Base-by-base conservation (phyloP, 306 rosid genomes). In the Nissolia schottii region DNA sequence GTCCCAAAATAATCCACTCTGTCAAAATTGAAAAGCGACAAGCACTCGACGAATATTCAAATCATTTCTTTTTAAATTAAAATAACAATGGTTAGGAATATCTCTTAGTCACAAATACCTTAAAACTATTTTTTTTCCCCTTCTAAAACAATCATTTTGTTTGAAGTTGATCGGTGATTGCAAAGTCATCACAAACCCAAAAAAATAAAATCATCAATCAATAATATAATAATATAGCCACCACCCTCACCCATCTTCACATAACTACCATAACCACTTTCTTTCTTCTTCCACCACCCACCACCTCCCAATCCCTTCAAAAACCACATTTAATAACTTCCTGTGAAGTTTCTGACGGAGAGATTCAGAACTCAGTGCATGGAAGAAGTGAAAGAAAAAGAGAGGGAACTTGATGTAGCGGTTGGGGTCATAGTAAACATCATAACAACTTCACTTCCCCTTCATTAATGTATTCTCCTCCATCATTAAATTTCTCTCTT, bases 321-420 rank as follows among this genome's bases (percentile, higher is more conserved):
- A 68, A 54, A n/a, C n/a, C 59, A 41, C 80, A 73, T 76, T 81
- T 81, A 84, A 77, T 86, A 62, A 58, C 68, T 0, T 77, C 81
- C 77, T 82, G 87, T 74, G 90, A 88, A 54, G 72, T 77, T 71
- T 70, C 77, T 11, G 81, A 62, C 45, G n/a, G 75, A 71, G 75
- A 54, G 32, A 24, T 35, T 24, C 20, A 55, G 18, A 13, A n/a
- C 20, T 6, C 18, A 14, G 62, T 55, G 62, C 50, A 13, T 48
- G 34, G 35, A 58, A 20, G 13, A 57, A n/a, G n/a, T n/a, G n/a
- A n/a, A n/a, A n/a, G n/a, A n/a, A n/a, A n/a, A n/a, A n/a, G n/a
- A n/a, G n/a, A n/a, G n/a, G 62, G 22, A 12, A n/a, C 1, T 13
- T 3, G 31, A 43, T 4, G 18, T 67, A 77, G 73, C 73, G 45